phyloP scores from a whole-genome alignment of 352 stramenopile species.

The Phytopythium sindhum region DNA sequence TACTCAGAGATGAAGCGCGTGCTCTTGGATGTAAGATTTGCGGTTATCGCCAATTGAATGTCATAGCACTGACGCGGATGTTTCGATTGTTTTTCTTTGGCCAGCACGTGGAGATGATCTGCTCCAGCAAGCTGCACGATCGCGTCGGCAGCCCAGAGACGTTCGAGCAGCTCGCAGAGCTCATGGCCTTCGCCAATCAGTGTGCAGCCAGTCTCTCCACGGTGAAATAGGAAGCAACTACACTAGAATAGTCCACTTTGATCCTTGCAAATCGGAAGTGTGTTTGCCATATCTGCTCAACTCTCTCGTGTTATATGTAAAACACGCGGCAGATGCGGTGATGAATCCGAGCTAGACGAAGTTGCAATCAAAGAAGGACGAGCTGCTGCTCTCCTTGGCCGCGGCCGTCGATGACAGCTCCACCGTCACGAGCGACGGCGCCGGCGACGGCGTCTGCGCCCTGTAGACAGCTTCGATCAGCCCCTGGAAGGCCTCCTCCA shows the following conservation, averaged over 20 bases:
- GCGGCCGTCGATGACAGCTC: constrained; percentile 20
- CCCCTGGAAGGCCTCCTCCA: constrained; percentile 52
- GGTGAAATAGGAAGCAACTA: neutral
- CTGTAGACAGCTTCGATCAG: constrained; percentile 58
- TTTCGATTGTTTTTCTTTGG: neutral
- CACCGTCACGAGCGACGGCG: constrained; percentile 21
- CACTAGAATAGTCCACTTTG: neutral
- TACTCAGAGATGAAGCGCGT: constrained; percentile 56
- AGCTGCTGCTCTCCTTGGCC: constrained; percentile 10
- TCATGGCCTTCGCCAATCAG: constrained; percentile 36
- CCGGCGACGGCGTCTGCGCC: constrained; percentile 32
- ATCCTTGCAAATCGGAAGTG: constrained; percentile 1
- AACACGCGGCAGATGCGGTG: neutral
- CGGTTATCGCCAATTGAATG: no score
- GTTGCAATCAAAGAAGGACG: constrained; percentile 50
- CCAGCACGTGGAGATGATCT: constrained; percentile 46
- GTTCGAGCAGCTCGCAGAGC: constrained; percentile 57
- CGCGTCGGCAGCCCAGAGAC: constrained; percentile 33
- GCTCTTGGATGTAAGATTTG: constrained; percentile 45
- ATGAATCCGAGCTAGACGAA: constrained; percentile 17
- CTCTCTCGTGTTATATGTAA: neutral
- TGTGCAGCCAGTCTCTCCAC: constrained; percentile 14
- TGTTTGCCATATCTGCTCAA: constrained; percentile 4
- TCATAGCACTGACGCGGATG: neutral
- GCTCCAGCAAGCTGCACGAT: constrained; percentile 48